Base-by-base conservation (phyloP, 202 grass and related monocot species). In the Brachypodium distachyon region DNA sequence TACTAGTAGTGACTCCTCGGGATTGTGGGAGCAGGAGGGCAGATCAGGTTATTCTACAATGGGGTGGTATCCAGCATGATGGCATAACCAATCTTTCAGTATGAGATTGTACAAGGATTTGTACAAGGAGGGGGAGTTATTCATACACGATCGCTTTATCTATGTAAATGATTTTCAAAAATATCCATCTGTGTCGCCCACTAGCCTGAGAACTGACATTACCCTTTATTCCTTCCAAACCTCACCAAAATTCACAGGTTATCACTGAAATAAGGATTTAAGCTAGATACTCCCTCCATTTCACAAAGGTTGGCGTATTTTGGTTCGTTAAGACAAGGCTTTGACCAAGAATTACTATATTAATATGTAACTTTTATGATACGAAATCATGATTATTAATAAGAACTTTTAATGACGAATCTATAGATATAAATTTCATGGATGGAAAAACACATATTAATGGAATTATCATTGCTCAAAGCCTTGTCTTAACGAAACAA, bases 201-300 rank as follows among this genome's bases (percentile, higher is more conserved):
- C n/a, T n/a, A n/a, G n/a, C 32, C 32, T 25, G 40, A 43, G 38
- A 6, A 10, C 58, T 63, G 32, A 56, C 37, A 52, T 44, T 19
- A 4, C 7, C 7, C 22, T 28, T 33, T 38, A 81, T 39, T 81
- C 39, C 51, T 43, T 74, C 37, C 21, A 46, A 65, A 57, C 25
- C 17, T 82, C 38, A 21, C 27, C 13, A 9, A 32, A 42, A 61
- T 73, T 81, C 48, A 52, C 58, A 82, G 58, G 57, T 23, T 81
- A 21, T 54, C 33, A 52, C 22, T 63, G 23, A 29, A 51, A 9
- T 73, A 52, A 23, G 44, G 44, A 21, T 56, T 12, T 47, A 46
- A 68, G 40, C 25, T 48, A 47, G 65, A 68, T 19, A 18, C 25
- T 48, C 47, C 8, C 64, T 68, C 8, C 64, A 23, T 32, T 67